Evolutionary conservation across 805 yeast species (phyloP), one percentile per base, ranked within the genome.

Genomic region (Debaryomyces maramus): DNA sequence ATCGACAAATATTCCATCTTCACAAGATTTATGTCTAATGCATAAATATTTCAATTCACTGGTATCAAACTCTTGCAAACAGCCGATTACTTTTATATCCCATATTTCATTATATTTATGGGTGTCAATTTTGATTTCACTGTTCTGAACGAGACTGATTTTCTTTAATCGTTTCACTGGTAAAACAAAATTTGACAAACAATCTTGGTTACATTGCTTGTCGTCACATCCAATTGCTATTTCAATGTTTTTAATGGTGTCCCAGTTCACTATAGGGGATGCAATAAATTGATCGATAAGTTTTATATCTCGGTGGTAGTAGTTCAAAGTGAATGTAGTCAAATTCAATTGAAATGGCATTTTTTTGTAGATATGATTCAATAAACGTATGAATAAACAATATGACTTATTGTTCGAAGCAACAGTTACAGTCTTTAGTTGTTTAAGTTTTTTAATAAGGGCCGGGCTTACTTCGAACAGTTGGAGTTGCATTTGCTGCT

Each of bases 11-110:
- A 70, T 65, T 0, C 85, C 87, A 52, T 77, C 77, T 2, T 56
- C 26, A 2, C 87, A 85, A 3, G 84, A 77, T 19, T 66, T 67
- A 55, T 84, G 89, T 14, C 72, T 65, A n/a, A 85, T 66, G 7
- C 75, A 63, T 14, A 85, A 56, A 34, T 58, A 69, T 20, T 56
- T 58, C 26, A 81, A 44, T 2, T 56, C 56, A 1, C 16, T 33
- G 15, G 22, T n/a, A 21, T 35, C 26, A 24, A 43, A 13, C 6
- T 38, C 36, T 18, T 50, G 48, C 16, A 64, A 43, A 36, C 63
- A 61, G 26, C 52, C 49, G 32, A 77, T 69, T 3, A 77, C 61
- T 62, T 55, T 79, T 81, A 38, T 73, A 68, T 42, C 78, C 57
- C 52, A 77, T 62, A 55, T 74, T 44, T 62, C 65, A 41, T 53